A percentile compares a stretch with the other conserved stretches of the same genome.
Conservation (phyloP, 345 rosid species). For the Populus simonii region DNA sequence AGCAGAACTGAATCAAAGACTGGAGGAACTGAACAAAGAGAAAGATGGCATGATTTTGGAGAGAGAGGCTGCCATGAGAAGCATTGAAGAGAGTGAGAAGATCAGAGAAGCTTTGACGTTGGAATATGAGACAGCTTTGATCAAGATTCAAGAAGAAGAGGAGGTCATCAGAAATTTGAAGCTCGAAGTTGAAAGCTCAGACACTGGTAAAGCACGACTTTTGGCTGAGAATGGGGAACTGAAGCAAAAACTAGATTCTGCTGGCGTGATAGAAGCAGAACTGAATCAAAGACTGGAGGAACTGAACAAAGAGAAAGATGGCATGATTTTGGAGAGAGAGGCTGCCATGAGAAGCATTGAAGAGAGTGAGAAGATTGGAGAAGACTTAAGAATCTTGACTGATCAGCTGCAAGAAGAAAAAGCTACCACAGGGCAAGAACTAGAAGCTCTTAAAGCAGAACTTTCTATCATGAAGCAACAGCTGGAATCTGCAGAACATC, state of each 20-base stretch:
- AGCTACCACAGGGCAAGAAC: slow-evolving; percentile 37
- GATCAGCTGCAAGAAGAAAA: slow-evolving; percentile 48
- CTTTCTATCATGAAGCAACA: slow-evolving; percentile 46
- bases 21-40: slow-evolving; percentile 21
- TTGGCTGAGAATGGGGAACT: slow-evolving; percentile 47
- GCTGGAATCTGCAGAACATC: slow-evolving; percentile 58
- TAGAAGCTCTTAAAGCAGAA: slow-evolving; percentile 36
- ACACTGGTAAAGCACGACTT: slow-evolving; percentile 37
- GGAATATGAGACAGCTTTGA: slow-evolving; percentile 47
- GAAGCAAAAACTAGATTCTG: slow-evolving; percentile 42
- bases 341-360: slow-evolving; percentile 27
- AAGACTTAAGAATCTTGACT: slow-evolving; percentile 27
- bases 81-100: background rate
- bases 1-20: slow-evolving; percentile 31
- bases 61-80: slow-evolving; percentile 20
- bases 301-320: slow-evolving; percentile 14
- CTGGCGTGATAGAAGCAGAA: slow-evolving; percentile 43
- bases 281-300: slow-evolving; percentile 24
- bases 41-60: slow-evolving; percentile 13
- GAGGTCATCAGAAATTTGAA: slow-evolving; percentile 44
- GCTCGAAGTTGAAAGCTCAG: slow-evolving; percentile 49
- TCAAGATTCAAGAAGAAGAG: slow-evolving; percentile 54
- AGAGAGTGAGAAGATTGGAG: slow-evolving; percentile 25
- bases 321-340: slow-evolving; percentile 26
- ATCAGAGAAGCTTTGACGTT: slow-evolving; percentile 36